Conservation (phyloP, 2,329 filamentous ascomycete genomes). For the Calonectria ilicicola region DNA sequence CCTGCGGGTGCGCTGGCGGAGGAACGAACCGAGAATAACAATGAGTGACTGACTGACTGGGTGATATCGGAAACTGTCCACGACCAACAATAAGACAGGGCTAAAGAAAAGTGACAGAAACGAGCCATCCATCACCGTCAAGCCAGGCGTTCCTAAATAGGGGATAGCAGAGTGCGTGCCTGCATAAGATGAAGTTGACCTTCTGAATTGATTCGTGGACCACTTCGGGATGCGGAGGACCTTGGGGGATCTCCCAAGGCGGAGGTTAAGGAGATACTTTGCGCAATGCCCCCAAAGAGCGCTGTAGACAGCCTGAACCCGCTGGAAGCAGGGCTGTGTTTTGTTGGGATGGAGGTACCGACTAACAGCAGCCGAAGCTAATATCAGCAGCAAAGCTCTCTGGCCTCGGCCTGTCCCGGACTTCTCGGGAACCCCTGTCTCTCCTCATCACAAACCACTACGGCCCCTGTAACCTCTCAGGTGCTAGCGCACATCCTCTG, state of each 20-base stretch:
- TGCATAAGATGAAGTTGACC: constrained; percentile 13
- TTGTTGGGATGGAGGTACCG: constrained; percentile 18
- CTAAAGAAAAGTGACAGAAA: constrained; percentile 3
- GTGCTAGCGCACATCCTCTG: constrained; percentile 9
- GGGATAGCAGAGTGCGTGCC: background rate
- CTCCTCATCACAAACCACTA: constrained; percentile 7
- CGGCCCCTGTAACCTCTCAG: constrained; percentile 15
- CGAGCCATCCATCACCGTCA: constrained; percentile 2
- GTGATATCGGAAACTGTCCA: background rate
- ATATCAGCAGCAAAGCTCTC: constrained; percentile 15
- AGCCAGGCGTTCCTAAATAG: background rate
- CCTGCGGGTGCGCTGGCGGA: background rate
- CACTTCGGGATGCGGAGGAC: constrained; percentile 19
- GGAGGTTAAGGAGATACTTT: constrained; percentile 30
- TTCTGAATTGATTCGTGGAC: constrained; percentile 8
- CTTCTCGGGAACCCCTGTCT: constrained; percentile 28
- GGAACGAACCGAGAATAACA: background rate
- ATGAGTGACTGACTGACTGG: background rate
- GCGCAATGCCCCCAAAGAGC: background rate
- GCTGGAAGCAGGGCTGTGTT: background rate
- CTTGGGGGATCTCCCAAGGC: constrained; percentile 9
- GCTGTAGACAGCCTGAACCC: background rate
- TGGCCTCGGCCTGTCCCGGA: constrained; percentile 34
- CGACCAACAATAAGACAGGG: background rate
- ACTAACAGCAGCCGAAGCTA: constrained; percentile 18